Conservation (phyloP, 768 basidiomycete species). For the Lanmaoa pseudosensibilis region DNA sequence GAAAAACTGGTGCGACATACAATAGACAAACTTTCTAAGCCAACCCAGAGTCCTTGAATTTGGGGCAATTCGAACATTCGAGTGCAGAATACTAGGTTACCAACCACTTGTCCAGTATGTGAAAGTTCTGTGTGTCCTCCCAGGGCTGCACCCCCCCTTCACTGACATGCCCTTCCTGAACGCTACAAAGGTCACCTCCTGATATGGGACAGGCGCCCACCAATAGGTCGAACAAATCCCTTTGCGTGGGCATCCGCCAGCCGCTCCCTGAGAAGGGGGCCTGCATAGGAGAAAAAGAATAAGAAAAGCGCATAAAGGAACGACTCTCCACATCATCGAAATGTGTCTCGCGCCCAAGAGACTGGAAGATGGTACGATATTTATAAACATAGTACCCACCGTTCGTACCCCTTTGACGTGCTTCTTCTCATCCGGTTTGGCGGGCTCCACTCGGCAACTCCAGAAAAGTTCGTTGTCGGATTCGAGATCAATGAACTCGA, state of each 20-base stretch:
- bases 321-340: constrained; percentile 18
- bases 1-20: not conserved
- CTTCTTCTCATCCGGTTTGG: not conserved
- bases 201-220: not conserved
- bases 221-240: not conserved
- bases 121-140: not conserved
- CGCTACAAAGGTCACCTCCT: not conserved
- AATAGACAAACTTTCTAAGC: not conserved
- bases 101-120: constrained; percentile 9
- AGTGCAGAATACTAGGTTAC: not conserved
- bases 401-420: not conserved
- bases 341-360: constrained; percentile 1
- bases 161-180: too few species aligned
- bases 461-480: too few species aligned
- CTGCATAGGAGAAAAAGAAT: constrained; percentile 13
- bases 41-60: not conserved
- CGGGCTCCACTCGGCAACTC: too few species aligned
- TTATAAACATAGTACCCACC: too few species aligned
- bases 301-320: constrained; percentile 17
- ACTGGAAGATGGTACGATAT: too few species aligned
- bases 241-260: not conserved
- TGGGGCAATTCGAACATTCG: not conserved
- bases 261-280: not conserved
- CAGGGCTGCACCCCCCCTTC: not conserved
- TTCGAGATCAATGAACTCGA: too few species aligned